A percentile compares a stretch with the other conserved stretches of the same genome.
These are phyloP conservation scores for Herpotrichia juniperi DNA, from an alignment of 2,329 filamentous ascomycete genomes.

Conservation along the genomic window DNA sequence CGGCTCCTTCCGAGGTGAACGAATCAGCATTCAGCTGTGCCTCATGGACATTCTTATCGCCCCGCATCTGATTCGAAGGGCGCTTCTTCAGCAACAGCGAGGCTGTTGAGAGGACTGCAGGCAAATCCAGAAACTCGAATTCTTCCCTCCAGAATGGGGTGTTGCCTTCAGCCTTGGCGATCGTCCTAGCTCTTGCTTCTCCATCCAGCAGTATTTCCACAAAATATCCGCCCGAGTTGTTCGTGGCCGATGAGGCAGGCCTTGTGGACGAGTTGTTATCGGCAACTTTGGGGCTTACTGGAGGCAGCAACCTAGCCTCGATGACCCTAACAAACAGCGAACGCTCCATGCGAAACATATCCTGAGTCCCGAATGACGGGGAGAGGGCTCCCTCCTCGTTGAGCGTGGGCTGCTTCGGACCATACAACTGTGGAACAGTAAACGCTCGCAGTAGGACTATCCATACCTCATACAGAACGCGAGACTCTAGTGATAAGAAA, in stretches of 20 bases:
- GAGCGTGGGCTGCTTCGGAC: constrained; percentile 59
- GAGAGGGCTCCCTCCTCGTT: constrained; percentile 43
- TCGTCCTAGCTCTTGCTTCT: constrained; percentile 77
- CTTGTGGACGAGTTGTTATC: constrained; percentile 35
- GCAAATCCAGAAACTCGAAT: constrained; percentile 77
- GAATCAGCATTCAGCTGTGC: constrained; percentile 30
- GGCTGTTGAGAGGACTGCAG: constrained; percentile 70
- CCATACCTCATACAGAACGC: constrained; percentile 96
- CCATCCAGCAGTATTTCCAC: constrained; percentile 81
- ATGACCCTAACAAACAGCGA: constrained; percentile 65
- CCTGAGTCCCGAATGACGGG: constrained; percentile 51
- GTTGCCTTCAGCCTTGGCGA: constrained; percentile 71
- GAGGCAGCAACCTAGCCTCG: constrained; percentile 62
- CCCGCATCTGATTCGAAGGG: constrained; percentile 47
- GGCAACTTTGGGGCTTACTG: constrained; percentile 43
- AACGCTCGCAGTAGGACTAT: constrained; percentile 90
- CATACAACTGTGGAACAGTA: constrained; percentile 89
- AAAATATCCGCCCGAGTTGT: constrained; percentile 69
- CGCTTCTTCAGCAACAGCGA: constrained; percentile 74
- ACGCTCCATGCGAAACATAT: constrained; percentile 72
- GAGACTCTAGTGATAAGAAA: constrained; percentile 84
- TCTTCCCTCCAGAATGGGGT: constrained; percentile 85
- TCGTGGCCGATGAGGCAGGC: constrained; percentile 37
- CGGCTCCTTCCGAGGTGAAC: constrained; percentile 42
- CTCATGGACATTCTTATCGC: constrained; percentile 48